Base-by-base conservation (phyloP, 2,329 filamentous ascomycete species). In the Tolypocladium ophioglossoides region DNA sequence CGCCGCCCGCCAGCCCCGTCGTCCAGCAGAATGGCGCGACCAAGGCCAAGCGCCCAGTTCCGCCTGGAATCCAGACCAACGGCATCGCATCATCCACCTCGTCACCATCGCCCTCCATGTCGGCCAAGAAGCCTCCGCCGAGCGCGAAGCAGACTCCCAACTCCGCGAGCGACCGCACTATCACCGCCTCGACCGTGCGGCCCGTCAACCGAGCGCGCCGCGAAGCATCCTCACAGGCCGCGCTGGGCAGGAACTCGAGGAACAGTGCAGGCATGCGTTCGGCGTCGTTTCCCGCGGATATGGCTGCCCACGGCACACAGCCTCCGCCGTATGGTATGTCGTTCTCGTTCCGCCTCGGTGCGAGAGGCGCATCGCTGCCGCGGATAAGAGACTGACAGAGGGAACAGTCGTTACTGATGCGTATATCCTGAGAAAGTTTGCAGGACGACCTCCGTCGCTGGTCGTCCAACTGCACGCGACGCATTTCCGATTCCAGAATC, bases 401-500 rank as follows among this genome's bases (percentile, higher is more conserved):
- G 20, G 30, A 50, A 48, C 51, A 91, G 90, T 92, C 46, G 80
- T 86, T 67, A 87, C 84, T 34, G 82, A 85, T 57, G 72, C 79
- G 16, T 89, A 94, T 63, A 90, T 97, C 50, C 76, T 97, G n/a
- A 84, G 82, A 62, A 95, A 91, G 71, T 91, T 86, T 70, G 77
- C 78, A 72, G 64, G 89, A 76, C 78, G 78, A 51, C 82, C 85
- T 10, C 91, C 94, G 0, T 97, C 92, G 4, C 76, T 99, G 27
- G 83, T 92, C 51, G 76, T 99, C 27, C 91, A 96, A 68, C 76
- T 99, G 35, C 85, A 96, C 66, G 79, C 84, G 11, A 90, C 82
- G 5, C 86, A 96, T 70, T 97, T 96, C 67, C 84, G 87, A 55
- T 95, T 99, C 72, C 92, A 97, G 62, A 84, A 91, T 63, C 92